Conservation (phyloP, 2,329 filamentous ascomycete genomes). For the Penicillium frequentans region DNA sequence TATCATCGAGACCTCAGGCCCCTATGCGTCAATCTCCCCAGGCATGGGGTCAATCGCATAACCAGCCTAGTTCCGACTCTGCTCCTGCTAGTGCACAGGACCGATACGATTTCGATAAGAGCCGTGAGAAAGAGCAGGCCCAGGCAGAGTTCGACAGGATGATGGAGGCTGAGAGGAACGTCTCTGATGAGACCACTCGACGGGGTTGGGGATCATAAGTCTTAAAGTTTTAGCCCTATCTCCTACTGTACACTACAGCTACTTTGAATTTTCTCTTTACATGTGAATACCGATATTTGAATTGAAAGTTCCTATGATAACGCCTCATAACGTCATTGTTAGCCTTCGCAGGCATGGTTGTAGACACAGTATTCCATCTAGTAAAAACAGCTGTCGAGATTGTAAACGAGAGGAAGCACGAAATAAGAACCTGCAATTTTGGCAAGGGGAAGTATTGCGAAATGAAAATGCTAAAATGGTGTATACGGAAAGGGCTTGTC, state of each 20-base stretch:
- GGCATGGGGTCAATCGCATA: slow-evolving; percentile 12
- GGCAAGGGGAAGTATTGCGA: slow-evolving; percentile 2
- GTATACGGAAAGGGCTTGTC: background rate
- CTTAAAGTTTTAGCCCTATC: background rate
- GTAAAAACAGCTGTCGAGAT: background rate
- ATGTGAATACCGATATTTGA: background rate
- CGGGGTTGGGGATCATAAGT: slow-evolving; percentile 17
- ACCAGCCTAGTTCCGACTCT: background rate
- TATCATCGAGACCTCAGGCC: background rate
- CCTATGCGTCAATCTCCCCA: background rate
- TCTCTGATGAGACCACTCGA: slow-evolving; percentile 15
- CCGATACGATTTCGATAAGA: slow-evolving; percentile 20
- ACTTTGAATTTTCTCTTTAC: background rate
- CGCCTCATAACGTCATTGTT: slow-evolving; percentile 12
- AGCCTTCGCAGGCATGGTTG: slow-evolving; percentile 21
- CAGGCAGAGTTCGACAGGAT: slow-evolving; percentile 46
- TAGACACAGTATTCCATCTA: background rate
- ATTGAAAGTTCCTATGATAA: background rate
- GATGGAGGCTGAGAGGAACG: slow-evolving; percentile 42
- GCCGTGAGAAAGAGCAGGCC: slow-evolving; percentile 37
- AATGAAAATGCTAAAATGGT: background rate
- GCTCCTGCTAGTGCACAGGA: slow-evolving; percentile 6
- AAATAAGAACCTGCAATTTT: slow-evolving; percentile 4
- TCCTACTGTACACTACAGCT: slow-evolving; percentile 11
- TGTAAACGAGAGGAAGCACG: background rate